These are phyloP conservation scores for Mortierella claussenii DNA, from an alignment of 192 early-diverging fungal species.

Conservation along the genomic window DNA sequence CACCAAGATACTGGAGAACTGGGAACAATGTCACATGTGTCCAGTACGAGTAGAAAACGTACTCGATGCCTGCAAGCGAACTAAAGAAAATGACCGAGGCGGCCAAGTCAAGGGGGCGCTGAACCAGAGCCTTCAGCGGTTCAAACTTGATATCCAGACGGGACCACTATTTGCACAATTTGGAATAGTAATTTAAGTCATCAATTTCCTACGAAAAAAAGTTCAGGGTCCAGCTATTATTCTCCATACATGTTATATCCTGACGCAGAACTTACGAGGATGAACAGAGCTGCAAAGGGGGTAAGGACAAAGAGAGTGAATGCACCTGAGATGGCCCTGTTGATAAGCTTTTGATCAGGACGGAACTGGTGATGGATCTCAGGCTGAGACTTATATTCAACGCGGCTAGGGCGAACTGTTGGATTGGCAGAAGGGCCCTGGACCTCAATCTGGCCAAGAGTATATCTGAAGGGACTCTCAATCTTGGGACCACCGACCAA, in stretches of 20 bases:
- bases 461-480: slow-evolving; percentile 38
- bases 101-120: slow-evolving; percentile 32
- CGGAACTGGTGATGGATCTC: slow-evolving; percentile 67
- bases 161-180: slow-evolving; percentile 50
- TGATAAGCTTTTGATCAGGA: slow-evolving; percentile 58
- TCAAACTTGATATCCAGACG: slow-evolving; percentile 56
- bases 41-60: slow-evolving; percentile 62
- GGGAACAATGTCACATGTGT: slow-evolving; percentile 61
- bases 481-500: slow-evolving; percentile 40
- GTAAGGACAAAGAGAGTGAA: slow-evolving; percentile 54
- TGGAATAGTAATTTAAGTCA: neutral
- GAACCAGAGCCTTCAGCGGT: slow-evolving; percentile 29
- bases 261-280: too few relatives aligned
- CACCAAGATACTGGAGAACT: slow-evolving; percentile 55
- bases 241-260: too few relatives aligned
- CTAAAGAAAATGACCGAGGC: slow-evolving; percentile 55
- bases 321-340: slow-evolving; percentile 49
- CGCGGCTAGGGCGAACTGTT: slow-evolving; percentile 17
- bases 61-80: slow-evolving; percentile 58
- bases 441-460: slow-evolving; percentile 39
- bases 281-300: slow-evolving; percentile 55
- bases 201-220: neutral
- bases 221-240: neutral
- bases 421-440: slow-evolving; percentile 34
- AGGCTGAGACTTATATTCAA: slow-evolving; percentile 45